Percentiles rank a stretch among this genome's conserved stretches.
These are phyloP conservation scores for Boletus tomentosulus DNA, from an alignment of 768 basidiomycete species.

Conservation along the genomic window DNA sequence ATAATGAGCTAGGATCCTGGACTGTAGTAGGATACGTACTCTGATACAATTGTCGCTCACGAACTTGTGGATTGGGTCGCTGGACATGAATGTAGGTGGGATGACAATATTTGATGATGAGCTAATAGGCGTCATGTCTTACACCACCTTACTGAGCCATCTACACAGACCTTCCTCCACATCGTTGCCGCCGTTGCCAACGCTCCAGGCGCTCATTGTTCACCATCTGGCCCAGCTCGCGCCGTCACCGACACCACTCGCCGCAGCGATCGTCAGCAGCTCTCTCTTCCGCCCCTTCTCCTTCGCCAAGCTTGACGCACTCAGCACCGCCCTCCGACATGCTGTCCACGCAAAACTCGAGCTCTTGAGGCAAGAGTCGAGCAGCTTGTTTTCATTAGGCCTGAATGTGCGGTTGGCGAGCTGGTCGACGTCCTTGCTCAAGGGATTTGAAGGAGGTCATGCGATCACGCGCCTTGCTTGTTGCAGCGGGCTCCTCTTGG, in stretches of 20 bases:
- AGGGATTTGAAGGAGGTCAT: slow-evolving; percentile 64
- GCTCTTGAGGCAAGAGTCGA: slow-evolving; percentile 27
- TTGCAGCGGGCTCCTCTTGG: slow-evolving; percentile 60
- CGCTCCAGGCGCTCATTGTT: slow-evolving; percentile 26
- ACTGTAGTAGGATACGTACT: slow-evolving; percentile 36
- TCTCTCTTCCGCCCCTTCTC: slow-evolving; percentile 30
- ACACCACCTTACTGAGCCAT: slow-evolving; percentile 23
- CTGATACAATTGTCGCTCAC: slow-evolving; percentile 75
- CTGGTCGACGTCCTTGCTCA: slow-evolving; percentile 51
- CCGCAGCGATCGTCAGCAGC: slow-evolving; percentile 31
- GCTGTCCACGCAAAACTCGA: slow-evolving; percentile 29
- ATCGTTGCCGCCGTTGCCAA: slow-evolving; percentile 11
- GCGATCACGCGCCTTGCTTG: slow-evolving; percentile 59
- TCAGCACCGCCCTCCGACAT: slow-evolving; percentile 28
- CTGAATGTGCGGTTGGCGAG: slow-evolving; percentile 38
- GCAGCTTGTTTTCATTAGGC: slow-evolving; percentile 30
- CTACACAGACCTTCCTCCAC: slow-evolving; percentile 25
- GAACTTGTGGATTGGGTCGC: slow-evolving; percentile 57
- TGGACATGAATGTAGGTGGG: slow-evolving; percentile 42
- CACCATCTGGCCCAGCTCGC: slow-evolving; percentile 27
- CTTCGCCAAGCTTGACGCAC: slow-evolving; percentile 24
- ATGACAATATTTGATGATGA: neutral
- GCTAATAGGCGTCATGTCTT: slow-evolving; percentile 11
- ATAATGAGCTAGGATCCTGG: neutral
- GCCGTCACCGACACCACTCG: slow-evolving; percentile 31